phyloP scores from a whole-genome alignment of 2,329 filamentous ascomycete species.

The Monilinia aucupariae region DNA sequence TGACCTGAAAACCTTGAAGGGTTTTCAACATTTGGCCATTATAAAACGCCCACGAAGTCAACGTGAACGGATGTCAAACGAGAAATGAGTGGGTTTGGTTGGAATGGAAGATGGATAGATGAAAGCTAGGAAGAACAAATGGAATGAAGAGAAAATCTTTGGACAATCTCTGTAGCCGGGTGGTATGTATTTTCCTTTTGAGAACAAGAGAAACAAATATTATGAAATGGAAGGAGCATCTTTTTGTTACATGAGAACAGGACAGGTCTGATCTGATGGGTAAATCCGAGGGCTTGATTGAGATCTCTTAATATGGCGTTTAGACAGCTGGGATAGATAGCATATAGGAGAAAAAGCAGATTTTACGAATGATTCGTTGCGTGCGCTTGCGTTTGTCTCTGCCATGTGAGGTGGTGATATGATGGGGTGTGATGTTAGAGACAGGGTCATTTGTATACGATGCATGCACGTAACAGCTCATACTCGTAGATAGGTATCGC shows the following conservation, averaged over 20 bases:
- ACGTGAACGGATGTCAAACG: slow-evolving; percentile 1
- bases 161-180: slow-evolving; percentile 2
- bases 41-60: not conserved
- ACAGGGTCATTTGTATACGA: not conserved
- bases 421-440: not conserved
- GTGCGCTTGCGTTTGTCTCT: not conserved
- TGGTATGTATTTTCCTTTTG: not conserved
- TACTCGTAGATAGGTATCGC: too few relatives aligned
- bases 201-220: slow-evolving; percentile 3
- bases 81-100: slow-evolving; percentile 4
- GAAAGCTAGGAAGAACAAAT: slow-evolving; percentile 4
- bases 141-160: slow-evolving; percentile 2
- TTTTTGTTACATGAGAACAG: not conserved
- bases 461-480: too few relatives aligned
- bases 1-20: not conserved
- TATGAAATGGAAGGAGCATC: slow-evolving; percentile 5
- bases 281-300: not conserved
- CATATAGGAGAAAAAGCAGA: slow-evolving; percentile 8
- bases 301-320: slow-evolving; percentile 17
- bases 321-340: slow-evolving; percentile 17
- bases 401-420: not conserved
- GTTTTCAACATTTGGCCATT: not conserved
- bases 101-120: not conserved
- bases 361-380: not conserved
- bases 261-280: not conserved